Percentiles rank a stretch among this genome's conserved stretches.
Evolutionary conservation across 176 grass and related monocot species (phyloP).

Genomic region (Zizania latifolia): DNA sequence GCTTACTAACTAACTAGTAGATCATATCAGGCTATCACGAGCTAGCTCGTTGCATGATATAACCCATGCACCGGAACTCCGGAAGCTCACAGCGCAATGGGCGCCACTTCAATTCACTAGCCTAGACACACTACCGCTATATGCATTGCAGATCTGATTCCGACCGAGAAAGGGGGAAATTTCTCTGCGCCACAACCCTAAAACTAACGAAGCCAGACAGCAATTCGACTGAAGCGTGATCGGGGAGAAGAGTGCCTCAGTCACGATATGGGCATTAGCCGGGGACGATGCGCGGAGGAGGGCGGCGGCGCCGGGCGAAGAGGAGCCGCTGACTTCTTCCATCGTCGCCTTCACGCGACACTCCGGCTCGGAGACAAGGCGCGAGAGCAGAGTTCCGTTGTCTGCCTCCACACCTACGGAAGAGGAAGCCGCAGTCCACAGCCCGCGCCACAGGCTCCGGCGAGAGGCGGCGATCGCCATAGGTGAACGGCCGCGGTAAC

Average conservation of each 20-base stretch:
- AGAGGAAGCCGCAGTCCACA: conserved; percentile 2
- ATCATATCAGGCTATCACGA: neutral
- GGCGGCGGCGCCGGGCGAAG: conserved; percentile 16
- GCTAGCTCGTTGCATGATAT: neutral
- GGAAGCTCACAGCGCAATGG: neutral
- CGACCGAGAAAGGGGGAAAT: neutral
- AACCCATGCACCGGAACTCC: neutral
- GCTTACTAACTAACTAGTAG: neutral
- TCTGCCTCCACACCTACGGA: too few relatives aligned
- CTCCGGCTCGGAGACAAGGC: conserved; percentile 33
- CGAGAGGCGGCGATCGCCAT: conserved; percentile 19
- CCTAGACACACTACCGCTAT: neutral
- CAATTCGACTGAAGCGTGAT: neutral
- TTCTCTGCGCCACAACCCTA: neutral
- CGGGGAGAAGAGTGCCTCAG: neutral
- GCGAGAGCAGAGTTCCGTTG: conserved; percentile 2
- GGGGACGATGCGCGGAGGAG: conserved; percentile 41
- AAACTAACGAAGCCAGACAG: neutral
- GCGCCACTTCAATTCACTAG: neutral
- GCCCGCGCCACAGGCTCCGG: conserved; percentile 21
- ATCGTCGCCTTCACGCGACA: too few relatives aligned
- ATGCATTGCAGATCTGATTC: neutral
- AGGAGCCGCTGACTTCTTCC: too few relatives aligned
- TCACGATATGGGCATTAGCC: conserved; percentile 44
- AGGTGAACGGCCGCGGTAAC: neutral